Evolutionary conservation across 1,139 yeast genomes (phyloP).

Genomic region (Geotrichum aggregatum): DNA sequence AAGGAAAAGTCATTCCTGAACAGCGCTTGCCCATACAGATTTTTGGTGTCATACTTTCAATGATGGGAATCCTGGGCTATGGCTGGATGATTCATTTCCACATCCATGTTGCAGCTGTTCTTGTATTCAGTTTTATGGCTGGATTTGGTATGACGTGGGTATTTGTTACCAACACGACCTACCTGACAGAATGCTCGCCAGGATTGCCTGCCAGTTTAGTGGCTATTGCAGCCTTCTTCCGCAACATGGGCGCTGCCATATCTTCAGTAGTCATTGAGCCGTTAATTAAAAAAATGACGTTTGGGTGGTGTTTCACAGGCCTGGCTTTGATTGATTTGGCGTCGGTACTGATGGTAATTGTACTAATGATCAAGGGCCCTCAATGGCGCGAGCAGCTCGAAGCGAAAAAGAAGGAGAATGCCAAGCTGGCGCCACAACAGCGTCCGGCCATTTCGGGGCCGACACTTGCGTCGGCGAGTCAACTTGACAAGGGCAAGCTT

Average conservation of each 20-base stretch:
- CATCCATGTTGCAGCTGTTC: slow-evolving; percentile 45
- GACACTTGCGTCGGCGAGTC: neutral
- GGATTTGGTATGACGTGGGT: slow-evolving; percentile 61
- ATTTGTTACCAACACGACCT: slow-evolving; percentile 55
- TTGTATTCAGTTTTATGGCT: slow-evolving; percentile 45
- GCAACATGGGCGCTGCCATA: slow-evolving; percentile 56
- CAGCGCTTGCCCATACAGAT: slow-evolving; percentile 47
- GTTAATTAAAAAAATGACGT: slow-evolving; percentile 46
- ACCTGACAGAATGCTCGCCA: slow-evolving; percentile 51
- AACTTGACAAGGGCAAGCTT: neutral
- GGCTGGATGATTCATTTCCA: slow-evolving; percentile 52
- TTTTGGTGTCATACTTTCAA: slow-evolving; percentile 46
- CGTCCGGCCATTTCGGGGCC: neutral
- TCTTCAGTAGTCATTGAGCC: slow-evolving; percentile 48
- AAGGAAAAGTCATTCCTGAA: slow-evolving; percentile 43
- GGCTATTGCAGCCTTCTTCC: slow-evolving; percentile 53
- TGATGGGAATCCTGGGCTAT: slow-evolving; percentile 49
- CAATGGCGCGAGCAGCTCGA: slow-evolving; percentile 28
- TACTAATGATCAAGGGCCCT: slow-evolving; percentile 36
- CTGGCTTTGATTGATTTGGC: slow-evolving; percentile 45
- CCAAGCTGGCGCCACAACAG: neutral
- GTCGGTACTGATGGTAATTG: slow-evolving; percentile 35
- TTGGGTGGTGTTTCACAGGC: slow-evolving; percentile 60
- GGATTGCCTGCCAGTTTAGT: slow-evolving; percentile 55
- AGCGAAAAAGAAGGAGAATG: slow-evolving; percentile 19